These are phyloP conservation scores for Plasmodium billcollinsi DNA, from an alignment of 169 alveolate species.

Conservation along the genomic window DNA sequence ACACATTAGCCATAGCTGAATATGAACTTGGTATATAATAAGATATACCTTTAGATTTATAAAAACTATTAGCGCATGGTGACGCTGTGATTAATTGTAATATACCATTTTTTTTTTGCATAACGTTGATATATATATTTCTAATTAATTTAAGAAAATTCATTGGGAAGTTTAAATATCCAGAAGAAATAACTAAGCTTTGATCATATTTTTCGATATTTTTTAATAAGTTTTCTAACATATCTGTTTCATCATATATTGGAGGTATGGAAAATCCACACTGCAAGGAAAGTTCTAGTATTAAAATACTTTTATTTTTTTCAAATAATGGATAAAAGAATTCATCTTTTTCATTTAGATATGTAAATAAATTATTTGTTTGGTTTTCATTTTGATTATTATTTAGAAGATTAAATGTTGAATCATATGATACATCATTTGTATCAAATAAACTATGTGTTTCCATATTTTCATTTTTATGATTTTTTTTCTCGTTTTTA, in stretches of 20 bases:
- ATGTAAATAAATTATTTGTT: neutral
- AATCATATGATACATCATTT: neutral
- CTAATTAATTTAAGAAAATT: conserved; percentile 74
- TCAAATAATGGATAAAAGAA: conserved; percentile 53
- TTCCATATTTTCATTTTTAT: neutral
- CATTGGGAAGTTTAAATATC: conserved; percentile 85
- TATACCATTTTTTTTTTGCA: conserved; percentile 36
- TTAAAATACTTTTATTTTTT: conserved; percentile 33
- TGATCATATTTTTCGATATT: conserved; percentile 76
- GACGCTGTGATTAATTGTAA: conserved; percentile 83
- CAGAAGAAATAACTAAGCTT: conserved; percentile 82
- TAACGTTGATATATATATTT: conserved; percentile 65
- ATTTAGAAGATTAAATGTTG: neutral
- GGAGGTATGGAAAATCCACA: conserved; percentile 85
- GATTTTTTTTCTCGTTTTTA: neutral
- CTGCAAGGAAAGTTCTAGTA: conserved; percentile 77
- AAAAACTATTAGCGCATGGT: conserved; percentile 85
- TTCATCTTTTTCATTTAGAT: conserved; percentile 5
- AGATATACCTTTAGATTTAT: conserved; percentile 72
- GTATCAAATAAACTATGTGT: neutral
- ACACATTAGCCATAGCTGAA: conserved; percentile 37
- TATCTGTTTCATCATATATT: conserved; percentile 79
- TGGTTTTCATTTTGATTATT: too few species aligned
- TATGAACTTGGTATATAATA: conserved; percentile 66
- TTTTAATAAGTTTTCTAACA: conserved; percentile 79